Percentiles rank a stretch among this genome's conserved stretches.
phyloP scores from a whole-genome alignment of 805 yeast genomes.

The Candida montana region DNA sequence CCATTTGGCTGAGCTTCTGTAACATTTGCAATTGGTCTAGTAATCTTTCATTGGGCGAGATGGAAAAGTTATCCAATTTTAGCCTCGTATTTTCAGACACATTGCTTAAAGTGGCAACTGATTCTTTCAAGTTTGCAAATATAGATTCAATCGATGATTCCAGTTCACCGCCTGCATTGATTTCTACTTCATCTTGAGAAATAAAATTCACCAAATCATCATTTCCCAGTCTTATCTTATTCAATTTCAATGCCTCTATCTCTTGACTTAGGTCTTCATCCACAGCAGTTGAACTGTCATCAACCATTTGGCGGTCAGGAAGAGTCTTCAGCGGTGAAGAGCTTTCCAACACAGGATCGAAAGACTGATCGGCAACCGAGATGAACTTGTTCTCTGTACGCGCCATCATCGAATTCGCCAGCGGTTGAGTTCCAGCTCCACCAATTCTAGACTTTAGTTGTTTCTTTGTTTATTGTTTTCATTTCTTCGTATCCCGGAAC shows the following conservation, averaged over 20 bases:
- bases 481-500: no score
- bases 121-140: background rate
- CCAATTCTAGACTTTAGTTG: no score
- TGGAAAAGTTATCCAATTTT: background rate
- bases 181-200: no score
- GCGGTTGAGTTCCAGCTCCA: no score
- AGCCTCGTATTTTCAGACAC: background rate
- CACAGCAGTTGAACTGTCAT: background rate
- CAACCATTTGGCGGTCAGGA: background rate
- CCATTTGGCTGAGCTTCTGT: background rate
- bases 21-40: background rate
- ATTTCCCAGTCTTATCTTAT: no score
- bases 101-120: background rate
- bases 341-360: no score
- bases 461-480: no score
- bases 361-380: no score
- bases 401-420: no score
- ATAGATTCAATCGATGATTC: background rate
- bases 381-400: no score
- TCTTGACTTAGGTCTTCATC: background rate
- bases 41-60: background rate
- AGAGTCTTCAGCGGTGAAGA: no score
- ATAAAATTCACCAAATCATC: no score
- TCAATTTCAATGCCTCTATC: background rate
- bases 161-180: background rate